A percentile compares a stretch with the other conserved stretches of the same genome.
phyloP scores from a whole-genome alignment of 495 filamentous ascomycete species.

The Copromyces sp. region DNA sequence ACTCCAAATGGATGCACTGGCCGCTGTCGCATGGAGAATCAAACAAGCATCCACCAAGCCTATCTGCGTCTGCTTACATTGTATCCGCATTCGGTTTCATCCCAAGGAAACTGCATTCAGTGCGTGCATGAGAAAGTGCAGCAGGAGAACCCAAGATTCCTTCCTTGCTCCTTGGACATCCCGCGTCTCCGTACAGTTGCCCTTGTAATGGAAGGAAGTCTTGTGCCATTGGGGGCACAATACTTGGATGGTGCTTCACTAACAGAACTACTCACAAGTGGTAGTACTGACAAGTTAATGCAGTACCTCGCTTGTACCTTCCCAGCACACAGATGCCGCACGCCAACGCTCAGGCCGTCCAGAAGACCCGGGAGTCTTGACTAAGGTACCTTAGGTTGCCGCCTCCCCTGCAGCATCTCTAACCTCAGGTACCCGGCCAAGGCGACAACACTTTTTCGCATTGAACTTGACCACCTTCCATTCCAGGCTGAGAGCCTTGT shows the following conservation, averaged over 20 bases:
- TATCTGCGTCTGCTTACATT: not conserved
- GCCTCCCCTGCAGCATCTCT: not conserved
- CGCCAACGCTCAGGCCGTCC: not conserved
- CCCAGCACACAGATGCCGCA: not conserved
- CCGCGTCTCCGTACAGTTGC: not conserved
- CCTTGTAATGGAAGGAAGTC: not conserved
- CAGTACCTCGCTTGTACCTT: not conserved
- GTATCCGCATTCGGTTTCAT: not conserved
- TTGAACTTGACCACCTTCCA: too few relatives aligned
- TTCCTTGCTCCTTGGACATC: not conserved
- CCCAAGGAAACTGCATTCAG: not conserved
- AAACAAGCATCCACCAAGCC: not conserved
- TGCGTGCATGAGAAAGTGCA: not conserved
- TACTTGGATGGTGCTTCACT: not conserved
- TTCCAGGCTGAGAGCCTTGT: not conserved
- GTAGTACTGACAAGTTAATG: not conserved
- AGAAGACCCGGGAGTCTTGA: too few relatives aligned
- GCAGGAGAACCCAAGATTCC: not conserved
- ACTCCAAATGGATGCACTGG: not conserved
- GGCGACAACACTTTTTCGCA: not conserved
- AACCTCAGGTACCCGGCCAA: not conserved
- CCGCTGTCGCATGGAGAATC: not conserved
- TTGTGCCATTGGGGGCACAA: not conserved
- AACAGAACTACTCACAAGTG: not conserved
- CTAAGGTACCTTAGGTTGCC: too few relatives aligned